A percentile compares a stretch with the other conserved stretches of the same genome.
These are phyloP conservation scores for Sphagnum fallax DNA, from an alignment of 228 moss, liverwort and hornwort genomes.

Conservation along the genomic window DNA sequence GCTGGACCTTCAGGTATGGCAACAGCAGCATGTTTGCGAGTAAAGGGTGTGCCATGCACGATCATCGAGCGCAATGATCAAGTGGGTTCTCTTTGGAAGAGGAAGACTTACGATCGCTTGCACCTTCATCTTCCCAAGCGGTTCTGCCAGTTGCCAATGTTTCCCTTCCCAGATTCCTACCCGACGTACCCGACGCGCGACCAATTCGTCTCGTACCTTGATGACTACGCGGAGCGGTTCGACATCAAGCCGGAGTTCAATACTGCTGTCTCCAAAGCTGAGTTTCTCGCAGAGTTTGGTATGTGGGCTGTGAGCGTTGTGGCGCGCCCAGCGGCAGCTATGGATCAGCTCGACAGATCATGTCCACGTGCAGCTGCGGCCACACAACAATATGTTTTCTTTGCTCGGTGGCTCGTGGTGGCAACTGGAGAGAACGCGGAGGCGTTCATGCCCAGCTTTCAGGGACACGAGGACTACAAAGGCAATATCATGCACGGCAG, in stretches of 20 bases:
- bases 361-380: constrained; percentile 7
- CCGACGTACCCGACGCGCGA: constrained; percentile 48
- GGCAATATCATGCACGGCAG: constrained; percentile 42
- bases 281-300: constrained; percentile 13
- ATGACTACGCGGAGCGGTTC: constrained; percentile 37
- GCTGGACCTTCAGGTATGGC: constrained; percentile 82
- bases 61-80: constrained; percentile 63
- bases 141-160: constrained; percentile 44
- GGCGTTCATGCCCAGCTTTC: constrained; percentile 32
- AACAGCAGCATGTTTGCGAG: constrained; percentile 58
- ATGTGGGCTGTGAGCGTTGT: constrained; percentile 25
- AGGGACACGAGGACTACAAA: constrained; percentile 25
- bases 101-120: constrained; percentile 56
- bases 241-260: constrained; percentile 34
- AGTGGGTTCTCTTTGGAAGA: constrained; percentile 83
- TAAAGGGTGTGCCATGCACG: constrained; percentile 35
- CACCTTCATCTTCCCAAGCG: constrained; percentile 58
- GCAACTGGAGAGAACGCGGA: constrained; percentile 62
- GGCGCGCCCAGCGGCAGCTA: background rate
- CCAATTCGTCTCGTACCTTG: constrained; percentile 47
- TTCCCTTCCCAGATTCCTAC: constrained; percentile 27
- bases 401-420: constrained; percentile 44
- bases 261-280: constrained; percentile 24
- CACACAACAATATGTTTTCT: constrained; percentile 16
- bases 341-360: background rate